These are phyloP conservation scores for Drechslerella coelobrocha DNA, from an alignment of 2,329 filamentous ascomycete genomes.

Conservation along the genomic window DNA sequence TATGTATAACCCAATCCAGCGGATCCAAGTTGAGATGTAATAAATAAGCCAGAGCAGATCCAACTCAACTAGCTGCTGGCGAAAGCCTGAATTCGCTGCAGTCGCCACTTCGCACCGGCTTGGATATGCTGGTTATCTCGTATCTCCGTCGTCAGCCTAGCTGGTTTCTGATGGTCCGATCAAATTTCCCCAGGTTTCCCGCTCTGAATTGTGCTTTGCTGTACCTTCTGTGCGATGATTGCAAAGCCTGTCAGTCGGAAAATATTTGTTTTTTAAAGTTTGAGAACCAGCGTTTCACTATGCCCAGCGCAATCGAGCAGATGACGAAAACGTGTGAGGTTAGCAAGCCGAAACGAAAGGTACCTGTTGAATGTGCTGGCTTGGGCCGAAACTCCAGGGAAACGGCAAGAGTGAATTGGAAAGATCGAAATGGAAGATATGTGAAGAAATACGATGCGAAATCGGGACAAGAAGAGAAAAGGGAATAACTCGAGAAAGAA, in stretches of 20 bases:
- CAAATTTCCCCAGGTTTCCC: constrained; percentile 39
- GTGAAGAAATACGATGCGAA: constrained; percentile 24
- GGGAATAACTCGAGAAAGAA: constrained; percentile 32
- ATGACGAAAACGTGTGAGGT: constrained; percentile 51
- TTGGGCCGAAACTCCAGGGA: constrained; percentile 23
- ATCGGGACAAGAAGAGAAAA: constrained; percentile 27
- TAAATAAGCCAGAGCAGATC: neutral
- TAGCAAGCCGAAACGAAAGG: constrained; percentile 47
- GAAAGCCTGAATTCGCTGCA: constrained; percentile 13
- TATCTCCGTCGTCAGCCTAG: constrained; percentile 19
- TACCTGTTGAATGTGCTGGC: constrained; percentile 30
- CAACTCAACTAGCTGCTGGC: constrained; percentile 33
- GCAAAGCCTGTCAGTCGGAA: constrained; percentile 36
- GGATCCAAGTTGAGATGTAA: neutral
- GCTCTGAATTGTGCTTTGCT: constrained; percentile 21
- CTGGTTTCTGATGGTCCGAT: constrained; percentile 16
- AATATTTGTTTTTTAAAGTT: constrained; percentile 47
- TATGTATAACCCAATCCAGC: neutral
- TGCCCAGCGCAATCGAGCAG: constrained; percentile 45
- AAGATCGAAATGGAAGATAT: constrained; percentile 33
- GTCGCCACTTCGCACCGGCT: constrained; percentile 13
- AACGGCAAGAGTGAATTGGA: constrained; percentile 8
- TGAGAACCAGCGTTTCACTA: constrained; percentile 48
- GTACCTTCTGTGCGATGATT: constrained; percentile 31
- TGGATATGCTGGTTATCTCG: constrained; percentile 10